Base-by-base conservation (phyloP, 495 filamentous ascomycete genomes). In the Neohortaea acidophila region DNA sequence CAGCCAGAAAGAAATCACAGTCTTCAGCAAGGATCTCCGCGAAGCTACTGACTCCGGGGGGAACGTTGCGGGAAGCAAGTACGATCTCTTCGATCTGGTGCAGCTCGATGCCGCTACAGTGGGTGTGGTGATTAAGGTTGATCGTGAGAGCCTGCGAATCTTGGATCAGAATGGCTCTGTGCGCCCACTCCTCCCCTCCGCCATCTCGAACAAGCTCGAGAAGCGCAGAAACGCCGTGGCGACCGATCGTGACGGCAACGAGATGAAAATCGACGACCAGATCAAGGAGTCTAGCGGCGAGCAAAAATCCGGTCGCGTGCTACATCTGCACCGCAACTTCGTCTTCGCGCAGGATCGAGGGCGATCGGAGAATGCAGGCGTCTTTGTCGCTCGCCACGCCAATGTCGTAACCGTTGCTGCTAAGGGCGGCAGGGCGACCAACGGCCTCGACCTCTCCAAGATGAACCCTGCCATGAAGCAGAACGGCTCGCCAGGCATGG, bases 21-120 rank as follows among this genome's bases (percentile, higher is more conserved):
- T 99, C 2, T 99, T 99, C 63, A 94, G 86, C 60, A 94, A 92
- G 51, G 91, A 99, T 58, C 65, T 99, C 25, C 72, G 89, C 41
- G 79, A 92, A 56, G 89, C 91, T 27, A 80, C 77, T 31, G 89
- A 99, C 48, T 80, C 85, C 47, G 84, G 81, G 38, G 81, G 77
- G 29, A 41, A 43, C 14, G 72, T 81, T 43, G 76, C 75, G 8
- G 73, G 77, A 32, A 82, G 83, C 12, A 79, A 84, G 54, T 94
- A 78, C 57, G 81, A 87, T 43, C 73, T 99, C 22, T 79, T 85
- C 44, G 89, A 99, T 59, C 67, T 99, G 18, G 84, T 96, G 14
- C 86, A 94, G 60, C 72, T 99, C 42, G 91, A 96, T 59, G 71
- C 82, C 28, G 70, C 83, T 13, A 96, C 86, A 3, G 89, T 96